phyloP scores from a whole-genome alignment of 208 protist species.

The Lotmaria passim region DNA sequence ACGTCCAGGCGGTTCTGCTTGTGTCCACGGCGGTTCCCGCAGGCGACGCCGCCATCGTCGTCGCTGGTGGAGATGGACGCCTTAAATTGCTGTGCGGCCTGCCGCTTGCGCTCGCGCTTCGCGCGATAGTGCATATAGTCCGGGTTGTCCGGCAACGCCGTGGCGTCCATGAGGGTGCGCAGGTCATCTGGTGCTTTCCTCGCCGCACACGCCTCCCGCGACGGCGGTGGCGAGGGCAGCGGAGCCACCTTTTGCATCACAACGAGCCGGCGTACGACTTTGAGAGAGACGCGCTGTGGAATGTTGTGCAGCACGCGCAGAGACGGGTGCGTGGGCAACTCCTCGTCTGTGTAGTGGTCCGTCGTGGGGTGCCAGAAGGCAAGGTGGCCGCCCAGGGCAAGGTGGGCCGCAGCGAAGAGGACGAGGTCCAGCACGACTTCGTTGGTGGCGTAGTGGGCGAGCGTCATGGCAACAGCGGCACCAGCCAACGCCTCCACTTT shows the following conservation, averaged over 20 bases:
- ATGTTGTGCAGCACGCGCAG: slow-evolving; percentile 76
- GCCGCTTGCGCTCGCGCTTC: slow-evolving; percentile 53
- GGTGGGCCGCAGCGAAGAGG: slow-evolving; percentile 87
- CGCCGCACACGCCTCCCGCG: slow-evolving; percentile 58
- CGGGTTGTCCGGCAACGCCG: slow-evolving; percentile 63
- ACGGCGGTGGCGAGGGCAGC: slow-evolving; percentile 40
- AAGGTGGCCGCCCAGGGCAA: slow-evolving; percentile 89
- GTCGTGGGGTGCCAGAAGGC: slow-evolving; percentile 96
- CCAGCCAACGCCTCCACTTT: slow-evolving; percentile 32
- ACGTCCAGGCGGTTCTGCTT: slow-evolving; percentile 22
- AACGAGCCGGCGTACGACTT: slow-evolving; percentile 76
- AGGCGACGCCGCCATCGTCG: slow-evolving; percentile 5
- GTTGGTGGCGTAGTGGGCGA: slow-evolving; percentile 43
- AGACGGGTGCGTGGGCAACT: slow-evolving; percentile 94
- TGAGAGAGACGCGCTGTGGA: slow-evolving; percentile 86
- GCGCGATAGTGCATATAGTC: slow-evolving; percentile 80
- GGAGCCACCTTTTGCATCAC: slow-evolving; percentile 61
- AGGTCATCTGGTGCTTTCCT: slow-evolving; percentile 50
- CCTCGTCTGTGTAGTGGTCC: slow-evolving; percentile 77
- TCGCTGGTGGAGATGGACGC: neutral
- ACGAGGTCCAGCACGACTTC: slow-evolving; percentile 92
- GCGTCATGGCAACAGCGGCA: neutral
- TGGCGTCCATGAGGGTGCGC: slow-evolving; percentile 64
- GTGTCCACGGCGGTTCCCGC: slow-evolving; percentile 10
- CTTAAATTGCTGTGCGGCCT: slow-evolving; percentile 39